These are phyloP conservation scores for Sherardia arvensis DNA, from an alignment of 257 asterid genomes.

Conservation along the genomic window DNA sequence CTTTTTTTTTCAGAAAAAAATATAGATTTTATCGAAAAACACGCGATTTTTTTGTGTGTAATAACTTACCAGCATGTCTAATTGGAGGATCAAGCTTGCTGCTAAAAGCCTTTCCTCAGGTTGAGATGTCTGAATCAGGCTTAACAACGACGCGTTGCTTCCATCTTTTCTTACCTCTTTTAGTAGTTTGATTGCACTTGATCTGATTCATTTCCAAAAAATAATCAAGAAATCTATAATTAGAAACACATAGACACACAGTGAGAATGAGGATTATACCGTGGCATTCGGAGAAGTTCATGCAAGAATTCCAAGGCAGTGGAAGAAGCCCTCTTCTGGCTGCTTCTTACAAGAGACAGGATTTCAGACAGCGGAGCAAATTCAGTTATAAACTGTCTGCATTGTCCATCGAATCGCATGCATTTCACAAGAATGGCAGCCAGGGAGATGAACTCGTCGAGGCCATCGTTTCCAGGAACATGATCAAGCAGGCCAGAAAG, in stretches of 20 bases:
- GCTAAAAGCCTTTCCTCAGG: constrained; percentile 61
- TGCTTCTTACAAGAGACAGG: constrained; percentile 61
- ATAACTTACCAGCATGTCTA: constrained; percentile 58
- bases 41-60: too few relatives aligned
- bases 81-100: constrained; percentile 72
- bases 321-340: constrained; percentile 47
- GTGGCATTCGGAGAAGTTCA: constrained; percentile 64
- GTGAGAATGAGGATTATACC: constrained; percentile 24
- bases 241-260: neutral
- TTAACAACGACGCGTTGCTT: constrained; percentile 39
- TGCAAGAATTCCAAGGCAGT: constrained; percentile 60
- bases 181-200: constrained; percentile 48
- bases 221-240: neutral
- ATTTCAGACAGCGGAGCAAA: constrained; percentile 38
- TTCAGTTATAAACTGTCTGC: constrained; percentile 54
- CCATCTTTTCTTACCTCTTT: constrained; percentile 62
- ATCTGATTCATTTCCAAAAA: constrained; percentile 29
- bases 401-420: constrained; percentile 62
- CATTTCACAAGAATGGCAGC: constrained; percentile 70
- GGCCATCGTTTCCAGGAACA: constrained; percentile 52
- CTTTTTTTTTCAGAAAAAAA: neutral
- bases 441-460: constrained; percentile 59
- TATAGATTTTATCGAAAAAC: too few relatives aligned
- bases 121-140: constrained; percentile 51
- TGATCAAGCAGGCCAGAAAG: constrained; percentile 51